Evolutionary conservation across 768 basidiomycete genomes (phyloP), one percentile per base, ranked within the genome.

Genomic region (Suillus subaureus): DNA sequence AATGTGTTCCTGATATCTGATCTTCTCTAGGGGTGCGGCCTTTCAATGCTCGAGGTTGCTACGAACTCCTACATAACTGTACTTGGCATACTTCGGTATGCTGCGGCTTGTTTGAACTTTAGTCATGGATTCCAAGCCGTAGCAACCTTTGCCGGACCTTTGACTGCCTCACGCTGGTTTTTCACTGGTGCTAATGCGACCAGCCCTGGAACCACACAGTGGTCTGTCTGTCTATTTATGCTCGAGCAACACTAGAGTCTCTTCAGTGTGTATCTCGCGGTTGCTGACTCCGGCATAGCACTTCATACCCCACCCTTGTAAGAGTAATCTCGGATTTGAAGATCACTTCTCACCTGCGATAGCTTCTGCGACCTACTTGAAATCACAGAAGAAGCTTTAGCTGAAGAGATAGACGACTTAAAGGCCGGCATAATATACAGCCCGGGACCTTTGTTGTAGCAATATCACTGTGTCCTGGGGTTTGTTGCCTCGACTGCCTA

Each of bases 61-160:
- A 9, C 35, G 54, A 92, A 92, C 77, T 89, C 90, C n/a, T 91
- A 92, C 77, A 88, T 92, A 67, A 77, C 89, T 16, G 87, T 90
- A 47, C 78, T 91, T 61, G 88, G 89, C 52, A 79, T 85, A 4
- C 87, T 86, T 74, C 35, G 9, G 0, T 11, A 35, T 35, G 35
- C 35, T 11, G 35, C 35, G 35, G 35, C 35, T 35, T 1, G 35
- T 35, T 35, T 35, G 35, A 35, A 35, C 8, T 35, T 35, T 11
- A 89, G 89, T 66, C 92, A 92, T 77, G 88, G 89, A 12, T 91
- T 90, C 79, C 89, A 91, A 71, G 91, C 90, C 23, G 80, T 93
- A 55, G 90, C 90, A 35, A 35, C 35, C 35, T 35, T 35, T 35
- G 35, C 8, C 35, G 8, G 35, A 35, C 90, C 91, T 23, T 82